Evolutionary conservation across 1,284 basidiomycete genomes (phyloP), one percentile per base, ranked within the genome.

Genomic region (Dichomitus squalens): DNA sequence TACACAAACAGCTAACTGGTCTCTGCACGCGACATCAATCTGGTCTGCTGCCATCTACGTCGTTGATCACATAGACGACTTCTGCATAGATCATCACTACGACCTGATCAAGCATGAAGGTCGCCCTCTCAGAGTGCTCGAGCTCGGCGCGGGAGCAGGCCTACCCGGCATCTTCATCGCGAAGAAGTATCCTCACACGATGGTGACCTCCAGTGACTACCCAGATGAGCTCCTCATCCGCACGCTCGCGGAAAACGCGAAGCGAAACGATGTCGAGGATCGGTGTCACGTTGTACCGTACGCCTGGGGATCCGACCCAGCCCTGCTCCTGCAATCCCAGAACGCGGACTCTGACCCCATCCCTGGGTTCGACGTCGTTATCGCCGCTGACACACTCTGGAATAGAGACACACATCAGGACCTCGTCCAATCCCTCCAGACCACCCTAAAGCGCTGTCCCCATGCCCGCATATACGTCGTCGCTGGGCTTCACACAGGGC

Each of bases 341-440:
- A 18, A 39, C 36, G 31, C 25, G 16, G 25, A 41, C 1, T 56
- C 35, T 3, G 49, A 48, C 6, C 18, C 49, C 5, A 47, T 38
- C 7, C 41, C 53, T 16, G 74, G 75, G 18, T 90, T 88, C 64
- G 88, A 91, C 64, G 57, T 87, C 34, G 73, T 92, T 27, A 64
- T 90, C 14, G 87, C 88, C 0, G 85, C 89, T 8, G 90, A 92
- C 66, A 90, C 88, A 23, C 72, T 92, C 1, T 91, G 88, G 90
- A 88, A 90, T 64, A 70, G 85, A 2, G 81, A 83, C 23, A 62
- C 79, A 4, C 88, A 90, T 63, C 57, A 49, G 0, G 61, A 76
- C 8, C 84, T 91, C 52, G 70, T 88, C 31, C 66, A 78, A 5
- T 80, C 85, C 2, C 72, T 91, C 7, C 69, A 70, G 40, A 54